Evolutionary conservation across 805 yeast genomes (phyloP), one percentile per base, ranked within the genome.

Genomic region (Crinitomyces ghanaensis): DNA sequence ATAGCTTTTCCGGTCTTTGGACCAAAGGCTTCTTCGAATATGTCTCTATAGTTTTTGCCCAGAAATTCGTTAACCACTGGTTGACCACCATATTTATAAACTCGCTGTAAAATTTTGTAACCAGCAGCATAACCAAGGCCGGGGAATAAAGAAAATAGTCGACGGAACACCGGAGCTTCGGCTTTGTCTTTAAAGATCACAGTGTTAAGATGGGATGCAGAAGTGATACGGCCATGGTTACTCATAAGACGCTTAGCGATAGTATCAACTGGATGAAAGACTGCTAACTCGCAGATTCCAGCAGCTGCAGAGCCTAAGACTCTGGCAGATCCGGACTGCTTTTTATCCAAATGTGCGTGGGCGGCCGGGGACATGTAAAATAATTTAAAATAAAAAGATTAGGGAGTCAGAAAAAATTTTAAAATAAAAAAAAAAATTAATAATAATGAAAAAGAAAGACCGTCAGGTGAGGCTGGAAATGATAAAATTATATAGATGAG

Each of bases 41-140:
- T 55, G 28, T 68, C 62, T 52, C 70, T 74, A 66, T 73, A 82
- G 64, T 83, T 79, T 45, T 68, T 66, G 49, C 80, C 72, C 55
- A 91, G 68, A 54, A 76, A 83, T 62, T 91, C 99, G 55, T 91
- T 91, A 43, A 88, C 99, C 54, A 84, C 86, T 30, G 99, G 98
- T 65, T 91, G 99, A 33, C 99, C 99, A 54, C 98, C 97, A 58
- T 91, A 91, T 63, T 91, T 91, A 72, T 91, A 91, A 36, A 91
- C 96, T 65, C 99, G 76, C 64, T 91, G 99, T 48, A 88, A 66
- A 48, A 91, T 79, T 54, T 91, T 91, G 69, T 91, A 91, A 45
- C 85, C 82, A 30, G 98, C 97, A 42, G 98, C 98, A 55, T 91
- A 91, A 17, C 97, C 97, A 43, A 91, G 70, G 57, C 99, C 99